Evolutionary conservation across 2,329 filamentous ascomycete genomes (phyloP).

Genomic region (Pseudocercospora eumusae): DNA sequence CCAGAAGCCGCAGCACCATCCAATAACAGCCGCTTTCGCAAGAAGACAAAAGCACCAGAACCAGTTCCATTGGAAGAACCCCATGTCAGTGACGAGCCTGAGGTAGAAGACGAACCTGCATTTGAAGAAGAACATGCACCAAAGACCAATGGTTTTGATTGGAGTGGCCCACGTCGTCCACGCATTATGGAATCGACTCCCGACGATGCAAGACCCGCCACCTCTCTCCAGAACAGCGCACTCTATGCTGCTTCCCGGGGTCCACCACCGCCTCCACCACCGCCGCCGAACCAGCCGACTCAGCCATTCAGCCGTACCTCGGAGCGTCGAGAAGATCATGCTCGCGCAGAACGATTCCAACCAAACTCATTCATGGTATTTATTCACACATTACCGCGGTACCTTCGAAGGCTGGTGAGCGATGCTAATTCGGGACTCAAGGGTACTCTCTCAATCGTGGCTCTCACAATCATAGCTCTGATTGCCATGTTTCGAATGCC

Average conservation of each 20-base stretch:
- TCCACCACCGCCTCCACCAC: neutral
- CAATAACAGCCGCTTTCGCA: neutral
- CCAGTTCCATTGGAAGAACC: neutral
- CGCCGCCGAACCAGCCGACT: neutral
- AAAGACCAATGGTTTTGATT: constrained; percentile 10
- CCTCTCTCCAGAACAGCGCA: constrained; percentile 15
- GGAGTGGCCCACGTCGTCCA: neutral
- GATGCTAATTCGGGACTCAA: constrained; percentile 12
- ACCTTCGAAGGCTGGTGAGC: constrained; percentile 5
- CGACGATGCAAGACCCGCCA: constrained; percentile 15
- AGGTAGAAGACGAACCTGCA: neutral
- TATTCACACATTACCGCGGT: constrained; percentile 18
- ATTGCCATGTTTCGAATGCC: neutral
- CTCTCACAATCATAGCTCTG: neutral
- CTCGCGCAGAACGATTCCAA: constrained; percentile 2
- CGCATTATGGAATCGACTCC: neutral
- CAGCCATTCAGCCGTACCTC: neutral
- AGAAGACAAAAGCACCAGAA: neutral
- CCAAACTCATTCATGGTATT: constrained; percentile 16
- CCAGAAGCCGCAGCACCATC: neutral
- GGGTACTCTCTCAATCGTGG: neutral
- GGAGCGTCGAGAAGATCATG: neutral
- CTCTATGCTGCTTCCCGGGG: constrained; percentile 3
- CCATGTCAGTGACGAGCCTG: neutral
- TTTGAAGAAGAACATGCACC: neutral